Evolutionary conservation across 179 eudicot genomes (phyloP), one percentile per base, ranked within the genome.

Genomic region (Spinacia oleracea): DNA sequence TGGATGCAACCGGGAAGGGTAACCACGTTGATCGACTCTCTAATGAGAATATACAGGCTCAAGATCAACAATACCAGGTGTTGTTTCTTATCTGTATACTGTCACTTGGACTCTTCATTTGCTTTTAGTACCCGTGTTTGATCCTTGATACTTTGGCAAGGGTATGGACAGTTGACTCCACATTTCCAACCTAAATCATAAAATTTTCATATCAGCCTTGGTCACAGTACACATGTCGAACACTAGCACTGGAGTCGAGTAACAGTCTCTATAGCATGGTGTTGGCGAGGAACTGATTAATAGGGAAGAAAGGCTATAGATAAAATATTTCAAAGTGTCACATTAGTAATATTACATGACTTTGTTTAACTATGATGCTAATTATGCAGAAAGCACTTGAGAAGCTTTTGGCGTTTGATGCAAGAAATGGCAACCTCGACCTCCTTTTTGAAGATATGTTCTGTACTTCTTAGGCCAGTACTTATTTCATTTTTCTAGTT

Each of bases 41-140:
- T 72, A 78, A 72, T 74, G 89, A 86, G 79, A 85, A 80, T 78
- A 86, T 93, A 79, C 65, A 77, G 42, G 80, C 93, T 79, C 97
- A 88, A 86, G 97, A 95, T 89, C 87, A 89, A 82, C 90, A 82
- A 74, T 88, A 89, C 85, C 87, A 95, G 97, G 98, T 95, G 50
- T 74, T 45, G 43, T 77, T 60, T 77, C 53, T 66, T 23, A 20
- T 73, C 51, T 16, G 56, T 51, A 4, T 51, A 16, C 2, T 51
- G 56, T 51, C 56, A 51, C 18, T 51, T 51, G n/a, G 21, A 51
- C n/a, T 20, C 58, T 20, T 51, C 20, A 51, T 51, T 51, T 51
- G n/a, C 18, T 51, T 51, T 51, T 51, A 5, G 56, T 51, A 51
- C 56, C 21, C 18, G 20, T 51, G 21, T 18, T 51, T 18, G n/a